These are phyloP conservation scores for Podila epicladia DNA, from an alignment of 192 early-diverging fungal species.

Conservation along the genomic window DNA sequence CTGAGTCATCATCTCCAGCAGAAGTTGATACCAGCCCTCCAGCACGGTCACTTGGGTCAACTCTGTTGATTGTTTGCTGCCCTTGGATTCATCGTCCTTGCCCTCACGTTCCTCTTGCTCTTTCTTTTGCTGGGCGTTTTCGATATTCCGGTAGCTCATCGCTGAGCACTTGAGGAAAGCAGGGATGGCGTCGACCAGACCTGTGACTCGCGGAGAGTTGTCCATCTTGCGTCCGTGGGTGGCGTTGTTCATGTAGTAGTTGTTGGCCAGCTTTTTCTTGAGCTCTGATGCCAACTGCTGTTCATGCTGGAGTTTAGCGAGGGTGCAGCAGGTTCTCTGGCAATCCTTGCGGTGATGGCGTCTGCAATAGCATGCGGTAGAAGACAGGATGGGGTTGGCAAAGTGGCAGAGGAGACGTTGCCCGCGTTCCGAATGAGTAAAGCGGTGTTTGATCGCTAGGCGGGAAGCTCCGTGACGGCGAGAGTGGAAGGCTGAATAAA, in stretches of 20 bases:
- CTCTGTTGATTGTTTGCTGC: constrained; percentile 6
- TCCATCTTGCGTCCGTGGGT: constrained; percentile 25
- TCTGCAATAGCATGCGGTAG: constrained; percentile 50
- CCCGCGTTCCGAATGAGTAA: constrained; percentile 30
- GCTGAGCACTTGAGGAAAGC: constrained; percentile 61
- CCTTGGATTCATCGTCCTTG: not conserved
- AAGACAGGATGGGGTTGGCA: constrained; percentile 25
- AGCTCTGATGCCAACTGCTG: constrained; percentile 37
- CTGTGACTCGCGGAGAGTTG: constrained; percentile 28
- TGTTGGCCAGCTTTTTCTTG: constrained; percentile 48
- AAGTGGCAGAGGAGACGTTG: constrained; percentile 17
- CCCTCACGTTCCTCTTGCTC: constrained; percentile 4
- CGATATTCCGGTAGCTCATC: constrained; percentile 53
- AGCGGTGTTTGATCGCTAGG: constrained; percentile 28
- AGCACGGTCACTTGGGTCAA: constrained; percentile 54
- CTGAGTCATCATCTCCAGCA: constrained; percentile 63
- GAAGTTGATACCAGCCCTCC: constrained; percentile 58
- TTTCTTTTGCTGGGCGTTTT: constrained; percentile 22
- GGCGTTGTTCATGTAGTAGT: constrained; percentile 35
- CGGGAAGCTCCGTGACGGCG: constrained; percentile 47
- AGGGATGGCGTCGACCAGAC: constrained; percentile 62
- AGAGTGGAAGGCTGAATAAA: constrained; percentile 50
- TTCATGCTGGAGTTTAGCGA: constrained; percentile 49
- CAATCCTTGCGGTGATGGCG: constrained; percentile 57
- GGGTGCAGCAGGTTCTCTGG: constrained; percentile 40